Percentiles rank a stretch among this genome's conserved stretches.
These are phyloP conservation scores for Cladophialophora chaetospira DNA, from an alignment of 2,329 filamentous ascomycete genomes.

Conservation along the genomic window DNA sequence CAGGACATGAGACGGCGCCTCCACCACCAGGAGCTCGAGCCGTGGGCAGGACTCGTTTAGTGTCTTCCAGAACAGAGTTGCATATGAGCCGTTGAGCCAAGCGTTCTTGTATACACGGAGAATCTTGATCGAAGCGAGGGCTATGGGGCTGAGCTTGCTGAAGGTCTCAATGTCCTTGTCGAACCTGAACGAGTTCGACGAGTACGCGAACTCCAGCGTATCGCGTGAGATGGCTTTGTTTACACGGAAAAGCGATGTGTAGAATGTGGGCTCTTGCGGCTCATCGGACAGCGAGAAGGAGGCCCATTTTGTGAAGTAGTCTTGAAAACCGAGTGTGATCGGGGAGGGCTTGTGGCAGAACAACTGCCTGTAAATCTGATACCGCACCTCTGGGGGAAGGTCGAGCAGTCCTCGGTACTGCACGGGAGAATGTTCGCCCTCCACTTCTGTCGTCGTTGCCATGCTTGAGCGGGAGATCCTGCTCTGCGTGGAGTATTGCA, in stretches of 20 bases:
- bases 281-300: conserved; percentile 1
- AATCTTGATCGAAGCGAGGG: conserved; percentile 23
- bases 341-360: conserved; percentile 22
- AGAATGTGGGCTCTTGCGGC: conserved; percentile 17
- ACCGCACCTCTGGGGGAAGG: conserved; percentile 24
- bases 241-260: conserved; percentile 23
- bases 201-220: conserved; percentile 25
- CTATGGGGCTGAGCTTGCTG: conserved; percentile 9
- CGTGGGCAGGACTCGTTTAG: conserved; percentile 15
- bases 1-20: conserved; percentile 17
- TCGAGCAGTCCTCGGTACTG: conserved; percentile 7
- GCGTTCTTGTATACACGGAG: conserved; percentile 17
- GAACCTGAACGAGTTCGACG: conserved; percentile 22
- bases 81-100: conserved; percentile 4
- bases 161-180: conserved; percentile 17
- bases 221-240: conserved; percentile 27
- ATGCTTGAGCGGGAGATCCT: background rate
- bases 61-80: conserved; percentile 13
- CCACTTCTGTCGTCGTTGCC: too few relatives aligned
- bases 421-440: background rate
- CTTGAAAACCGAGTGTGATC: conserved; percentile 12
- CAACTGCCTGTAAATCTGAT: conserved; percentile 22
- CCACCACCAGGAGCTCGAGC: conserved; percentile 16
- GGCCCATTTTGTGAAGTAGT: background rate
- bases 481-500: background rate